Conservation (phyloP, 257 asterid species). For the Plantago elongata region DNA sequence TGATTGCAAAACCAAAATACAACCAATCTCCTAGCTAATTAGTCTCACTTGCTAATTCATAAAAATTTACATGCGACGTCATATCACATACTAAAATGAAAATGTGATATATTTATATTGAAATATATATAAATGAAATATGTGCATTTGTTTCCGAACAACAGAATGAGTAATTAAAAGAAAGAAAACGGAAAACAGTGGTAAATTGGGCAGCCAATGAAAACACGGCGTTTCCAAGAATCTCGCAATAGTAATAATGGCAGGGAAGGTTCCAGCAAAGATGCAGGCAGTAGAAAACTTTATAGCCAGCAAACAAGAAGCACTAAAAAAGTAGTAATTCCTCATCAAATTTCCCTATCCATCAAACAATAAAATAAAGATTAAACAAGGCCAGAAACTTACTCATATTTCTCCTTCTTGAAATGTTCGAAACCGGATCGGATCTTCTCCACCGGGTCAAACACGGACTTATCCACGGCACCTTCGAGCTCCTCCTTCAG, state of each 20-base stretch:
- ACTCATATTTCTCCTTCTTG: conserved; percentile 51
- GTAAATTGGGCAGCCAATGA: background rate
- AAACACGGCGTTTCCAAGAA: conserved; percentile 32
- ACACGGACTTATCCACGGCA: conserved; percentile 15
- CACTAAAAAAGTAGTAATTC: too few species aligned
- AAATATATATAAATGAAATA: too few species aligned
- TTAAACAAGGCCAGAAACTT: too few species aligned
- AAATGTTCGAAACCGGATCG: conserved; percentile 60
- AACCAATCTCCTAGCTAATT: too few species aligned
- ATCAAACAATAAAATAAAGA: background rate
- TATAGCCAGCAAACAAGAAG: too few species aligned
- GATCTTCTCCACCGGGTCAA: conserved; percentile 55
- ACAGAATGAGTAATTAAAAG: background rate
- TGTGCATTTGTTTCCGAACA: too few species aligned
- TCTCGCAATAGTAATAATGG: conserved; percentile 23
- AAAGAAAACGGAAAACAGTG: conserved; percentile 9
- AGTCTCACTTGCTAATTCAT: too few species aligned
- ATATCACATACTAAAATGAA: too few species aligned
- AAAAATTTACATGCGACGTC: too few species aligned
- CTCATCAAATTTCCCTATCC: too few species aligned
- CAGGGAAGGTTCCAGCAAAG: conserved; percentile 16
- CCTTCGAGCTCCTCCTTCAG: conserved; percentile 61
- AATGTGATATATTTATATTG: too few species aligned
- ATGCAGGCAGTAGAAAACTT: conserved; percentile 2
- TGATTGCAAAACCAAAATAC: background rate